Evolutionary conservation across 164 flowering plant genomes (phyloP), one percentile per base, ranked within the genome.

Genomic region (Piper longum): DNA sequence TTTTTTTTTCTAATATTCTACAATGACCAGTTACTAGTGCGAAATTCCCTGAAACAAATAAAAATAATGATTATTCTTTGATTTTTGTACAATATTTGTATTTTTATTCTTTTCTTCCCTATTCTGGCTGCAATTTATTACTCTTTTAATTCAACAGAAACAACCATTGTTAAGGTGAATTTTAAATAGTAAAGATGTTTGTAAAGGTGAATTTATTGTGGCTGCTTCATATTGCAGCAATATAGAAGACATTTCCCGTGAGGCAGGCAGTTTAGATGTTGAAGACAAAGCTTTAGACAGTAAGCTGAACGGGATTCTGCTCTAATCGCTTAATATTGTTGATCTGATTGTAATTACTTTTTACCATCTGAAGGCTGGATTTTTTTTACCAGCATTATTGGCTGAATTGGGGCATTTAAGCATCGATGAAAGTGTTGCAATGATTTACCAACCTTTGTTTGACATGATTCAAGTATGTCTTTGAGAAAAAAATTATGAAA

Each of bases 241-340:
- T 72, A 87, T 93, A 71, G 99, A 93, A 72, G 99, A 93, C 77
- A 83, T 87, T 64, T 82, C 92, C 73, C 96, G 99, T 59, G 96
- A 87, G 63, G 87, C 95, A 74, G 96, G 91, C 43, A 90, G 97
- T 66, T 68, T 87, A 62, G 92, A 93, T 73, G 74, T 87, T 56
- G 95, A 93, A 66, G 96, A 88, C 70, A 95, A 88, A 61, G 69
- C 60, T 66, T 70, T 93, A 66, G 75, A 74, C 42, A 72, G 98
- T 93, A 85, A 72, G 88, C 66, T 42, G 52, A 43, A 51, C 7
- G 14, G 14, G 52, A 1, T 48, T 48, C 52, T 48, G 12, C 11
- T 48, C 14, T 2, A 48, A 2, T 48, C 12, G 52, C 52, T 48
- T 2, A 9, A 48, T 3, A 14, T 14, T 48, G 52, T 14, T 48